Evolutionary conservation across 805 yeast species (phyloP), one percentile per base, ranked within the genome.

Genomic region (Candida morakotiae): DNA sequence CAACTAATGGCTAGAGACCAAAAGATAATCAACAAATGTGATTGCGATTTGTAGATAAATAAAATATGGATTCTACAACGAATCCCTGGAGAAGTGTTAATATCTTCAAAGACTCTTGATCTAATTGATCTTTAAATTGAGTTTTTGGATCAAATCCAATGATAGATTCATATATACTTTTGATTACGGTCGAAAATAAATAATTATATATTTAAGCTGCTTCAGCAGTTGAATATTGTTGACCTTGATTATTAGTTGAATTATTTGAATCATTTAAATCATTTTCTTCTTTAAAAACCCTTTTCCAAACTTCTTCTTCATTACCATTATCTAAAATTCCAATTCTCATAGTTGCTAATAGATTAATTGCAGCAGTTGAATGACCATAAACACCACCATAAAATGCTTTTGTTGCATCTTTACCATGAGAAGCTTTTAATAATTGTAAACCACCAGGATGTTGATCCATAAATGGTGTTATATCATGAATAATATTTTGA

Each of bases 321-420:
- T 84, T 75, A 8, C 89, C 89, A 11, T 86, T 83, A 43, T 88
- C 79, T 21, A 85, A 68, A 18, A 85, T 89, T 1, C 95, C 96
- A 11, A 89, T 82, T 52, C 98, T 74, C 97, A 89, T 87, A 1
- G 96, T 89, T 2, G 96, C 94, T 42, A 89, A 67, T 42, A 89
- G 62, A 60, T 89, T 89, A 53, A 83, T 84, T 1, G 96, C 97
- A 0, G 97, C 97, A 40, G 91, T 87, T 49, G 93, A 83, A 59
- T 89, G 98, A 39, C 79, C 77, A 62, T 89, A 89, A 9, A 89
- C 97, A 2, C 96, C 97, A 16, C 98, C 97, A 57, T 83, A 87
- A 60, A 89, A 89, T 2, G 95, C 96, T 35, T 84, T 80, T 2
- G 97, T 88, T 7, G 95, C 96, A 58, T 89, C 97, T 58, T 84